phyloP scores from a whole-genome alignment of 495 filamentous ascomycete species.

The Tuber brumale region DNA sequence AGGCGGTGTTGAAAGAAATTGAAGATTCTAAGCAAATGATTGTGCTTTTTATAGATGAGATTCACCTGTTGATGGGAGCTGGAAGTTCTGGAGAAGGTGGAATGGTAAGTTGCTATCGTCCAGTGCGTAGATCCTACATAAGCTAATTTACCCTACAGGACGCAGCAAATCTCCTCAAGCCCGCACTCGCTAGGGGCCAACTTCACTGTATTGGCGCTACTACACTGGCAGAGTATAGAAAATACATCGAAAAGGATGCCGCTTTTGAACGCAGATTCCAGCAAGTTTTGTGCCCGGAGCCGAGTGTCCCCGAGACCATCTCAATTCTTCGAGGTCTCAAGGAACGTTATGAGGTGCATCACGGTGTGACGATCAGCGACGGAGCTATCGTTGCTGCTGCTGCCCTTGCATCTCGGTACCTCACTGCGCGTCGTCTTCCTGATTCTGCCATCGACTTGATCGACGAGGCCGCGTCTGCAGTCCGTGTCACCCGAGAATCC shows the following conservation, averaged over 20 bases:
- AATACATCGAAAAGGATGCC: slow-evolving; percentile 97
- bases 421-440: slow-evolving; percentile 81
- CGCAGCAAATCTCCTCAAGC: slow-evolving; percentile 93
- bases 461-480: slow-evolving; percentile 91
- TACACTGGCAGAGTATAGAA: slow-evolving; percentile 88
- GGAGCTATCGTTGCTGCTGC: slow-evolving; percentile 86
- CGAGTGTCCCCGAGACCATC: slow-evolving; percentile 77
- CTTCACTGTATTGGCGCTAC: slow-evolving; percentile 97
- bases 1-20: slow-evolving; percentile 95
- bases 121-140: neutral
- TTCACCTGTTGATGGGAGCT: slow-evolving; percentile 96
- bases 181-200: slow-evolving; percentile 91
- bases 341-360: slow-evolving; percentile 95
- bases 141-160: slow-evolving; percentile 45
- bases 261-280: slow-evolving; percentile 98
- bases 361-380: slow-evolving; percentile 92
- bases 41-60: slow-evolving; percentile 95
- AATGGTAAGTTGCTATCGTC: slow-evolving; percentile 51
- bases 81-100: slow-evolving; percentile 89
- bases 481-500: slow-evolving; percentile 87
- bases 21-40: slow-evolving; percentile 95
- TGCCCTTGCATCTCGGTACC: slow-evolving; percentile 79
- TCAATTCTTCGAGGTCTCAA: slow-evolving; percentile 96
- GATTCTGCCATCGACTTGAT: slow-evolving; percentile 95
- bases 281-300: slow-evolving; percentile 93